These are phyloP conservation scores for Metschnikowia rubicola DNA, from an alignment of 805 yeast genomes.

Conservation along the genomic window DNA sequence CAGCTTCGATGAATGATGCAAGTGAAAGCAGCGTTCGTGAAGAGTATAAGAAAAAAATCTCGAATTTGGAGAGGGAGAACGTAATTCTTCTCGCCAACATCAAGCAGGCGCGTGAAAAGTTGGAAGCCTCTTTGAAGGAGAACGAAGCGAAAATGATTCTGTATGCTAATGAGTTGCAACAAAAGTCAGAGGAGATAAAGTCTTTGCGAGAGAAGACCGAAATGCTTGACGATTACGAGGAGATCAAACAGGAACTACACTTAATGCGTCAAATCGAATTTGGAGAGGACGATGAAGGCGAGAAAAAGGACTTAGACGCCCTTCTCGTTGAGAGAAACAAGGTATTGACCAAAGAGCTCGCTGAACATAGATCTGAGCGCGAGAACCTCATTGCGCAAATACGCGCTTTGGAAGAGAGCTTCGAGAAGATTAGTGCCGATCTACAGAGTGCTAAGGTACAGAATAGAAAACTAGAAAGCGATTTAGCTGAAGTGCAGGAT, in stretches of 20 bases:
- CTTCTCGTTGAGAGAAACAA: constrained; percentile 68
- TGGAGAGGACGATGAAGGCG: constrained; percentile 45
- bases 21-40: constrained; percentile 39
- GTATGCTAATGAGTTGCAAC: constrained; percentile 44
- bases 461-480: constrained; percentile 69
- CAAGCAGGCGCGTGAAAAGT: constrained; percentile 44
- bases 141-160: constrained; percentile 34
- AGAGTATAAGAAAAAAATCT: constrained; percentile 42
- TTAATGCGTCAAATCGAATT: constrained; percentile 74
- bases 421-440: constrained; percentile 34
- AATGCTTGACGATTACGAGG: constrained; percentile 68
- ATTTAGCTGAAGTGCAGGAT: constrained; percentile 58
- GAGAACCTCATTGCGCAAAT: constrained; percentile 43
- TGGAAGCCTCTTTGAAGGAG: constrained; percentile 21
- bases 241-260: constrained; percentile 70
- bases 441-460: constrained; percentile 40
- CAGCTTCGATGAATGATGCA: constrained; percentile 49
- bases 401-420: constrained; percentile 35
- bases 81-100: constrained; percentile 56
- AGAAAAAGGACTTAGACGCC: constrained; percentile 44
- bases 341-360: constrained; percentile 65
- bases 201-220: constrained; percentile 48
- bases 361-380: constrained; percentile 59
- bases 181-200: constrained; percentile 49
- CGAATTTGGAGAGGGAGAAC: constrained; percentile 67